These are phyloP conservation scores for Pichia inconspicua DNA, from an alignment of 1,139 yeast genomes.

Conservation along the genomic window DNA sequence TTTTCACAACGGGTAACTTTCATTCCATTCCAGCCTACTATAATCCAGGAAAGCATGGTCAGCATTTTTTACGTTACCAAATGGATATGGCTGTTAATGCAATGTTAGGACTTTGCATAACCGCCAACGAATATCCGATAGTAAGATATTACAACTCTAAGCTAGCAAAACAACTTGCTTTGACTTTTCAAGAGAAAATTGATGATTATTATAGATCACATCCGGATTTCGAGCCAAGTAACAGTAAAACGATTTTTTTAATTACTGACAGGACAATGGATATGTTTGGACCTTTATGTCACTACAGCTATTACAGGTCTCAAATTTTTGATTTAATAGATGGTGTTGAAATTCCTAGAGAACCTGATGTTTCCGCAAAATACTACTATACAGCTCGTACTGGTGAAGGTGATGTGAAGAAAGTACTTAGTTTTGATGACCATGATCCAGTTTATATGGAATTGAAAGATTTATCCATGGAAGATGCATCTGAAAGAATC, in stretches of 20 bases:
- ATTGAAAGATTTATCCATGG: slow-evolving; percentile 19
- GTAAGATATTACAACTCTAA: slow-evolving; percentile 69
- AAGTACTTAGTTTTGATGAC: slow-evolving; percentile 19
- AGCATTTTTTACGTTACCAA: slow-evolving; percentile 51
- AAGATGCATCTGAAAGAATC: slow-evolving; percentile 7
- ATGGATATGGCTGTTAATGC: slow-evolving; percentile 53
- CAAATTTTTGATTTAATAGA: slow-evolving; percentile 63
- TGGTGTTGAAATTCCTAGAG: slow-evolving; percentile 42
- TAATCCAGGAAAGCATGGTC: slow-evolving; percentile 61
- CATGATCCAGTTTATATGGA: slow-evolving; percentile 21
- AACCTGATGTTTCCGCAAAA: slow-evolving; percentile 32
- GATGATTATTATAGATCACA: slow-evolving; percentile 70
- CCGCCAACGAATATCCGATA: slow-evolving; percentile 84
- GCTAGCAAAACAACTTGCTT: slow-evolving; percentile 68
- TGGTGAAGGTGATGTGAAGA: slow-evolving; percentile 36
- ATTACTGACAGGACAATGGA: slow-evolving; percentile 82
- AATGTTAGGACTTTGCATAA: slow-evolving; percentile 62
- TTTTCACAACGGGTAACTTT: slow-evolving; percentile 27
- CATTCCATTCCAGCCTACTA: slow-evolving; percentile 68
- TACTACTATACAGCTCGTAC: slow-evolving; percentile 54
- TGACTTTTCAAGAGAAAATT: slow-evolving; percentile 58
- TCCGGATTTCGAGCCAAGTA: slow-evolving; percentile 54
- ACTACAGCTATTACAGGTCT: slow-evolving; percentile 91
- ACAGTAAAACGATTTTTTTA: slow-evolving; percentile 60
- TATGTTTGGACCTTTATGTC: slow-evolving; percentile 74